Evolutionary conservation across 108 stramenopile genomes (phyloP).

Genomic region (Pelagomonas calceolata): DNA sequence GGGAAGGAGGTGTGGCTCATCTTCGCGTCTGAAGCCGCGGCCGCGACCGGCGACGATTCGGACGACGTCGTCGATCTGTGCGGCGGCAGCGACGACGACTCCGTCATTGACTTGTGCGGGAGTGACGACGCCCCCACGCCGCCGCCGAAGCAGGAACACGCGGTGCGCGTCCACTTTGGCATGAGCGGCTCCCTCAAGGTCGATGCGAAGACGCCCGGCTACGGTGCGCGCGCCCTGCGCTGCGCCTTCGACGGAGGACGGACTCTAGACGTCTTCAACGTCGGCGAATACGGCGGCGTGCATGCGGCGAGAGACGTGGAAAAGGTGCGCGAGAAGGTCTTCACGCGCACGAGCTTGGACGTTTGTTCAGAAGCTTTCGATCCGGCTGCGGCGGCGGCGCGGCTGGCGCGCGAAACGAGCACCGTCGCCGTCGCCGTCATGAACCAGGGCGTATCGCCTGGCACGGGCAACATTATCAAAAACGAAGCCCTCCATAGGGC

Average conservation of each 20-base stretch:
- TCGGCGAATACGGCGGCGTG: slow-evolving; percentile 6
- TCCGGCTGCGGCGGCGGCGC: slow-evolving; percentile 24
- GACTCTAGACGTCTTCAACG: neutral
- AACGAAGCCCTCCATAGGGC: slow-evolving; percentile 48
- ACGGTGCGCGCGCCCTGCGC: neutral
- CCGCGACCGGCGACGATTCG: neutral
- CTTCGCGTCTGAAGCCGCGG: slow-evolving; percentile 16
- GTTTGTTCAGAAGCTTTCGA: slow-evolving; percentile 36
- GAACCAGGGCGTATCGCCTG: slow-evolving; percentile 47
- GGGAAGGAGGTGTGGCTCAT: slow-evolving; percentile 58
- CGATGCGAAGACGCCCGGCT: slow-evolving; percentile 6
- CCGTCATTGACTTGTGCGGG: neutral
- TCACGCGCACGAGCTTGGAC: slow-evolving; percentile 25
- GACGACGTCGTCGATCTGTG: slow-evolving; percentile 1
- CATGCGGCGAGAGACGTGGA: slow-evolving; percentile 26
- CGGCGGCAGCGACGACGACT: neutral
- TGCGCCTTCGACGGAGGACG: neutral
- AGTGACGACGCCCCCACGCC: neutral
- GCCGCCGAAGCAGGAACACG: slow-evolving; percentile 14
- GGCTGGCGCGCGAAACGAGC: slow-evolving; percentile 14
- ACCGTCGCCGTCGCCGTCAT: slow-evolving; percentile 49
- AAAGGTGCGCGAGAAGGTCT: slow-evolving; percentile 35
- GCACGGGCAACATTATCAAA: slow-evolving; percentile 59
- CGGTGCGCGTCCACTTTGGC: slow-evolving; percentile 53
- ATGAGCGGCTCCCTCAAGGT: slow-evolving; percentile 45